Evolutionary conservation across 73 alveolate species (phyloP).

Genomic region (Effrenium voratum): DNA sequence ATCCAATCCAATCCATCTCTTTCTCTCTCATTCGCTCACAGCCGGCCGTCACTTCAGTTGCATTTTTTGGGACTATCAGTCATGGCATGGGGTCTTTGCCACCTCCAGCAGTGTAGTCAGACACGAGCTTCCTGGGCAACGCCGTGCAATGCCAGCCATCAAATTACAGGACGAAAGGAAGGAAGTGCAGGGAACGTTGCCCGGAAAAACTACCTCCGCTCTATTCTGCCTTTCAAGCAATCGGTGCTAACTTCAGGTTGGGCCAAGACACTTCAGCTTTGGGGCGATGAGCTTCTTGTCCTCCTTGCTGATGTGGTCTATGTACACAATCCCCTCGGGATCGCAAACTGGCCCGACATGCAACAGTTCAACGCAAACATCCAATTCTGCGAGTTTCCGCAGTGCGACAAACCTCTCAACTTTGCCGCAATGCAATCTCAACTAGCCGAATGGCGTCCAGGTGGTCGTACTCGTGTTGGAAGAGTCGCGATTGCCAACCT

Average conservation of each 20-base stretch:
- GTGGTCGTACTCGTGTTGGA: slow-evolving; percentile 91
- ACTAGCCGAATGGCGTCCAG: slow-evolving; percentile 13
- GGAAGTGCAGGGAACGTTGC: no score
- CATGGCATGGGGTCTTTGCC: slow-evolving; percentile 59
- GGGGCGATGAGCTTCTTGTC: slow-evolving; percentile 51
- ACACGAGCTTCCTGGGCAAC: slow-evolving; percentile 49
- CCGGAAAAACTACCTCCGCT: no score
- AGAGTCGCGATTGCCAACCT: slow-evolving; percentile 53
- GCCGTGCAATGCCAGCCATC: no score
- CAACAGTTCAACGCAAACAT: no score
- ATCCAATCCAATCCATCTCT: no score
- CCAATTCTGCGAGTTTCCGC: no score
- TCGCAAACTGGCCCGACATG: no score
- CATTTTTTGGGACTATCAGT: neutral
- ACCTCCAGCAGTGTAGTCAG: slow-evolving; percentile 64
- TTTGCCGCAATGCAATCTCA: neutral
- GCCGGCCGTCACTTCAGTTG: neutral
- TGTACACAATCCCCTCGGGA: slow-evolving; percentile 57
- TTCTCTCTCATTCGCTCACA: neutral
- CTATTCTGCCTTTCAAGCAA: no score
- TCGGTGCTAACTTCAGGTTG: no score
- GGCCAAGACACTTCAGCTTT: slow-evolving; percentile 24
- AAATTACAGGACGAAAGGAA: no score
- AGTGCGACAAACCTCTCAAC: neutral
- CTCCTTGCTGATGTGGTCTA: slow-evolving; percentile 34